Evolutionary conservation across 148 eudicot genomes (phyloP), one percentile per base, ranked within the genome.

Genomic region (Polygonum aviculare): DNA sequence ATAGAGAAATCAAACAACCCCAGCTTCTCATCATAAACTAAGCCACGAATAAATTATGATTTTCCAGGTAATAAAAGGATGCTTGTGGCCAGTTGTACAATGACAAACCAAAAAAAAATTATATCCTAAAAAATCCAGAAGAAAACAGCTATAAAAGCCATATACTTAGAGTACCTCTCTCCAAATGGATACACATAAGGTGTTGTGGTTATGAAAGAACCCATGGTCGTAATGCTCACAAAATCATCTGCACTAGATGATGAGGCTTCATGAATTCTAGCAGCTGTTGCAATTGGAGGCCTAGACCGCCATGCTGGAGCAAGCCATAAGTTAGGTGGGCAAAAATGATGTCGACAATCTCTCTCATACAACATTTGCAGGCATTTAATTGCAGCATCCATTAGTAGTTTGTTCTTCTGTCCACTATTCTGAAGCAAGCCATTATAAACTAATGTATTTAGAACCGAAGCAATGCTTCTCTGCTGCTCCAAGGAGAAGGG

Each of bases 141-240:
- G 47, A 22, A 60, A 72, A 76, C 5, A 57, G 38, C 59, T 73
- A 44, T 22, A 35, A 41, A 63, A 63, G 45, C 72, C 72, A 67
- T 67, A 38, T 38, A 38, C 41, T 76, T 71, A 26, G 51, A 2
- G 78, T 84, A 92, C 98, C 98, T 90, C 81, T 94, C 97, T 84
- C 90, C 94, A 85, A 94, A 94, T 54, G 98, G 97, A 82, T 90
- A 94, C 36, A 94, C 91, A 70, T 94, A 91, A 36, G 98, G 96
- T 48, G 88, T 92, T 33, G 85, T 82, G 72, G 96, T 90, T 67
- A 94, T 89, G 80, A 89, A 88, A 77, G 95, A 90, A 48, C 85
- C 88, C 83, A 86, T 75, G 86, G 83, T 85, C 51, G 90, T 83
- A 77, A 79, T 63, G 47, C 85, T 81, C 77, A 81, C 77, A 79